Conservation (phyloP, 176 grass and related monocot species). For the Hsuehochloa calcarea region DNA sequence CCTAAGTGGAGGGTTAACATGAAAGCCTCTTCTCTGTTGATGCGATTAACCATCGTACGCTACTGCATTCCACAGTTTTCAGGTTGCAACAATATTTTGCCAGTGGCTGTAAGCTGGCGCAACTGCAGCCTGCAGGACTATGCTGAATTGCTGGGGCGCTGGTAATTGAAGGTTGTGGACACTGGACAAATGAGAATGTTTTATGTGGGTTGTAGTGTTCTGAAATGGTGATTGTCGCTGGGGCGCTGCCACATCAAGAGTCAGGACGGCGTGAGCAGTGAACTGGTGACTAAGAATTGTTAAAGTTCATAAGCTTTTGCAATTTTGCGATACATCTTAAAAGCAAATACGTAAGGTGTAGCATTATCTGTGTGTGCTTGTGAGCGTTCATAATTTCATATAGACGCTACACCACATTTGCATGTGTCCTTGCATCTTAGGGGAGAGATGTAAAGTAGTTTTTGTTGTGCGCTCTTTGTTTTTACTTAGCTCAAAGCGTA, state of each 20-base stretch:
- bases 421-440: neutral
- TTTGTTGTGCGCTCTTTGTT: neutral
- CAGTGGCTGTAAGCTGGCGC: neutral
- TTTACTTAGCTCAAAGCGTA: neutral
- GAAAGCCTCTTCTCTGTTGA: constrained; percentile 1
- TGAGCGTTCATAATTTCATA: neutral
- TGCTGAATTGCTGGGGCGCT: neutral
- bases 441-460: neutral
- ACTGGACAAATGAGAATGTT: neutral
- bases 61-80: neutral
- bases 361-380: neutral
- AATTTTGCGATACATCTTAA: neutral
- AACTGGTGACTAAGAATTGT: neutral
- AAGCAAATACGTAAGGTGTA: neutral
- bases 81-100: neutral
- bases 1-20: constrained; percentile 61
- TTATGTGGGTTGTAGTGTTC: neutral
- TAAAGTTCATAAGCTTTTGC: neutral
- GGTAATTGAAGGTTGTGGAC: neutral
- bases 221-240: neutral
- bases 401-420: neutral
- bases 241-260: neutral
- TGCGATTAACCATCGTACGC: neutral
- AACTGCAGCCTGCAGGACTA: neutral
- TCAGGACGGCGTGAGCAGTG: neutral